Evolutionary conservation across 1,284 basidiomycete genomes (phyloP).

Genomic region (Phenoliferia sp.): DNA sequence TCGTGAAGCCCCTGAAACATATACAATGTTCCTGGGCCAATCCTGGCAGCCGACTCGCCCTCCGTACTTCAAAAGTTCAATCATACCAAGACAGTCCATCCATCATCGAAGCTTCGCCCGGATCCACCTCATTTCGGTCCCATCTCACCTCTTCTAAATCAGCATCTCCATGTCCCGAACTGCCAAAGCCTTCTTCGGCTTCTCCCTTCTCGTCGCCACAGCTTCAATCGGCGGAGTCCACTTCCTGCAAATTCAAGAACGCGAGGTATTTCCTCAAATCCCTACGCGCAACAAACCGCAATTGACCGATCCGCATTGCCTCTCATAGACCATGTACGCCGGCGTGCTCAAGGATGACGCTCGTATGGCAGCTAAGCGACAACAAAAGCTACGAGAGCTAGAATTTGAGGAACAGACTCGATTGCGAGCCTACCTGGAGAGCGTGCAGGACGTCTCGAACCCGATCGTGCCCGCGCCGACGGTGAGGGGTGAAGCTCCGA

Average conservation of each 20-base stretch:
- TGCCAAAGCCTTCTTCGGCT: constrained; percentile 70
- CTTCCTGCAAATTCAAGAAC: constrained; percentile 77
- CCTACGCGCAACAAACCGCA: not conserved
- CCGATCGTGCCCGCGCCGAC: constrained; percentile 3
- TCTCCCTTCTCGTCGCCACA: constrained; percentile 62
- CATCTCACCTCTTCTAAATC: not conserved
- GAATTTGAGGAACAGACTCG: constrained; percentile 42
- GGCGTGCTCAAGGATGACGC: constrained; percentile 84
- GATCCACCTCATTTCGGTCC: too few species aligned
- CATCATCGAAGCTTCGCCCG: too few species aligned
- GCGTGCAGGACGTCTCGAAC: constrained; percentile 24
- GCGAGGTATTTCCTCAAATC: constrained; percentile 56
- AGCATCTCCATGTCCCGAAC: constrained; percentile 57
- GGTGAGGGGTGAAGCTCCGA: constrained; percentile 14
- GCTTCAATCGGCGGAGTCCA: constrained; percentile 87
- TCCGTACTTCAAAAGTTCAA: too few species aligned
- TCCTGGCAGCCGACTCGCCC: too few species aligned
- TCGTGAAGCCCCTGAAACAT: too few species aligned
- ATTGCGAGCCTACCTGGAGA: constrained; percentile 33
- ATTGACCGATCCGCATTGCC: not conserved
- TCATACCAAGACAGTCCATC: too few species aligned
- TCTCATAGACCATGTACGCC: constrained; percentile 74
- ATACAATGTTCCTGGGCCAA: too few species aligned
- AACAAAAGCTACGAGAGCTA: constrained; percentile 59
- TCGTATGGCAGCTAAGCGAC: constrained; percentile 65